Percentiles rank a stretch among this genome's conserved stretches.
Conservation (phyloP, 208 protist species). For the Trypanosomatidae sp. region DNA sequence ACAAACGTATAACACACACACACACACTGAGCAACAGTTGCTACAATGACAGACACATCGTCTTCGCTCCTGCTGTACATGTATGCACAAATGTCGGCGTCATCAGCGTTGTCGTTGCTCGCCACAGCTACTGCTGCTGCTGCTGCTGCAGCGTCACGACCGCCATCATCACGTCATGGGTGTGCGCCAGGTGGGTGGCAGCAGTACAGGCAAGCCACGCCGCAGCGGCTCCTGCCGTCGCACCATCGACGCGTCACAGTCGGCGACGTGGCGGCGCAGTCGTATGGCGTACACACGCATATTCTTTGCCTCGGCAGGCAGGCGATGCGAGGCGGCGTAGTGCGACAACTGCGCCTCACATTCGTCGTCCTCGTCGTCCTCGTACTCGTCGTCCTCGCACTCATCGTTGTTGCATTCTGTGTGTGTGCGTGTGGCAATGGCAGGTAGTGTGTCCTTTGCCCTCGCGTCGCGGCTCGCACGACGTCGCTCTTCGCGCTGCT, state of each 20-base stretch:
- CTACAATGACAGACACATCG: too few species aligned
- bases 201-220: too few species aligned
- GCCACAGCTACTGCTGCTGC: too few species aligned
- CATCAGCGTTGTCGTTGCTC: too few species aligned
- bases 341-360: neutral
- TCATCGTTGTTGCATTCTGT: neutral
- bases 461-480: neutral
- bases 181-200: too few species aligned
- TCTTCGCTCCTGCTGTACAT: too few species aligned
- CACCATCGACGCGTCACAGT: conserved; percentile 16
- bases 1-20: too few species aligned
- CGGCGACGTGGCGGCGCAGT: conserved; percentile 6
- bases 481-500: neutral
- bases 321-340: neutral
- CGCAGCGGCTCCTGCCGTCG: conserved; percentile 15
- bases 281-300: conserved; percentile 33
- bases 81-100: too few species aligned
- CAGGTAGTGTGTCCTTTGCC: too few species aligned
- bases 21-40: too few species aligned
- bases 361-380: neutral
- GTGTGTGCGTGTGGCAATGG: neutral
- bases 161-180: too few species aligned
- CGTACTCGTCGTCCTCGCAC: neutral
- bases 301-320: conserved; percentile 28
- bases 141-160: too few species aligned